These are phyloP conservation scores for Arthrobotrys musiformis DNA, from an alignment of 2,329 filamentous ascomycete genomes.

Conservation along the genomic window DNA sequence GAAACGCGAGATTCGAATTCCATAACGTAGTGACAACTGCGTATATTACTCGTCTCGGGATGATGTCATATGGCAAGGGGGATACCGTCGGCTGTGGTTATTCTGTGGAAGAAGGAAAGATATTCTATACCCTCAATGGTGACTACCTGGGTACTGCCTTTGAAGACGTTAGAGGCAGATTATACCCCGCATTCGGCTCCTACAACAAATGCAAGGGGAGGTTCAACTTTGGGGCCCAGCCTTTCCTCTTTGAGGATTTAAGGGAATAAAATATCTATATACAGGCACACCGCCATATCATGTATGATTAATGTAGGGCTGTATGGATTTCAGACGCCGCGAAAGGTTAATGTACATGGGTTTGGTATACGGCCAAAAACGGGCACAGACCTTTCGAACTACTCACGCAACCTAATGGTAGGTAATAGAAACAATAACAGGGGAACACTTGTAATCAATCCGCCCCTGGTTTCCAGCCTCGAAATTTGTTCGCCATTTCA, in stretches of 20 bases:
- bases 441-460: conserved; percentile 30
- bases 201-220: conserved; percentile 30
- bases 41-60: conserved; percentile 15
- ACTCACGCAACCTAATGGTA: neutral
- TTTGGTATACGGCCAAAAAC: neutral
- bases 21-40: neutral
- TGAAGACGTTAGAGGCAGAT: conserved; percentile 26
- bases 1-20: conserved; percentile 2
- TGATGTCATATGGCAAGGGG: conserved; percentile 10
- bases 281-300: no score
- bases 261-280: neutral
- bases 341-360: neutral
- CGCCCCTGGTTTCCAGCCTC: conserved; percentile 12
- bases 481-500: conserved; percentile 42
- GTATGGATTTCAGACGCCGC: no score
- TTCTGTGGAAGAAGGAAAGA: conserved; percentile 23
- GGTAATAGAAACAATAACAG: conserved; percentile 28
- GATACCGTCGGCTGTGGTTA: conserved; percentile 44
- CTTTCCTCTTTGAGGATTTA: conserved; percentile 50
- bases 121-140: conserved; percentile 49
- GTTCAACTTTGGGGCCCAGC: conserved; percentile 38
- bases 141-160: conserved; percentile 41
- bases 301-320: no score
- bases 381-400: neutral
- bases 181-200: conserved; percentile 29